Percentiles rank a stretch among this genome's conserved stretches.
Evolutionary conservation across 2,329 filamentous ascomycete species (phyloP).

Genomic region (Fusarium anthophilum): DNA sequence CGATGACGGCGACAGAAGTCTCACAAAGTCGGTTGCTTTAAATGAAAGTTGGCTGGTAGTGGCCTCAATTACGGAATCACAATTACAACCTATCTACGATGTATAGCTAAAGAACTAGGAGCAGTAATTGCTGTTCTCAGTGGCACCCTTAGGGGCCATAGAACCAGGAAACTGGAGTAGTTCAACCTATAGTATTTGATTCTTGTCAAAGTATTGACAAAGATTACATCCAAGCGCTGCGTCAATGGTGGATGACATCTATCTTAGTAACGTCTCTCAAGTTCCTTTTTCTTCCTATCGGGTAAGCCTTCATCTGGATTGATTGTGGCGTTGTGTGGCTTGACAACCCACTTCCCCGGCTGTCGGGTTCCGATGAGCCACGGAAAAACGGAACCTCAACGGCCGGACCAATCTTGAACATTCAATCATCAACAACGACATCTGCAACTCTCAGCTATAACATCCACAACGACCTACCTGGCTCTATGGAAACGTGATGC

Average conservation of each 20-base stretch:
- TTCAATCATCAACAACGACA: conserved; percentile 14
- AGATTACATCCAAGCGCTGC: neutral
- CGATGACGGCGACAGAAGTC: neutral
- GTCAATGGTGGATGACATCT: neutral
- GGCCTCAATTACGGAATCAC: neutral
- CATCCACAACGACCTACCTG: neutral
- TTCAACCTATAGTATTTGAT: no score
- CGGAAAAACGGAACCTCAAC: conserved; percentile 24
- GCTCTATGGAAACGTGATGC: conserved; percentile 19
- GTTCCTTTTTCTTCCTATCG: neutral
- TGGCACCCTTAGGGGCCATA: neutral
- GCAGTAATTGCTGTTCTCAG: no score
- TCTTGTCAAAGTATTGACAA: neutral
- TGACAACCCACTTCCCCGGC: neutral
- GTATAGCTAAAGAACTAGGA: no score
- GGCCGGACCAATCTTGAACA: conserved; percentile 17
- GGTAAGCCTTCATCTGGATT: neutral
- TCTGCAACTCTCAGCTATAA: neutral
- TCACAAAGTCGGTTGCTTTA: neutral
- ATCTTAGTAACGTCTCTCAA: neutral
- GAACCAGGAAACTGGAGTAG: no score
- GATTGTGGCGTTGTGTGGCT: neutral
- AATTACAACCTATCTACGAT: no score
- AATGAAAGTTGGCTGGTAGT: neutral
- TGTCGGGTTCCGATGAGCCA: conserved; percentile 16